Evolutionary conservation across 2,329 filamentous ascomycete species (phyloP).

Genomic region (Cytospora mali): DNA sequence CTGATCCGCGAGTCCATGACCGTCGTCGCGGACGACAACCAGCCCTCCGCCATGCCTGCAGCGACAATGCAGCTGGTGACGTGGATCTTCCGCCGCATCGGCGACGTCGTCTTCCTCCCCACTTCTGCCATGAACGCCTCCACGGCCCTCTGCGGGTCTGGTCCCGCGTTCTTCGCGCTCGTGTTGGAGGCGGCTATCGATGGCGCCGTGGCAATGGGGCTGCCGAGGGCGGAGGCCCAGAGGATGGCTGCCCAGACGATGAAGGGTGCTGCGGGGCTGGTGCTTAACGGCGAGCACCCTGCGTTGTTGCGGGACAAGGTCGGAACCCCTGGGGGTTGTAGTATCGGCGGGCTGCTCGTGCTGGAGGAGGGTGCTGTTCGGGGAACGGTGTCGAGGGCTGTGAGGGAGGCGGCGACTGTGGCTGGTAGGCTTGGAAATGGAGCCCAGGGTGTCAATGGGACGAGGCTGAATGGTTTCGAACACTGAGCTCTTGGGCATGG

Average conservation of each 20-base stretch:
- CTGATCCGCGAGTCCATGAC: conserved; percentile 82
- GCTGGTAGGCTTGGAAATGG: conserved; percentile 67
- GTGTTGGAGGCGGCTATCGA: conserved; percentile 76
- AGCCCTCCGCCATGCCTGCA: conserved; percentile 55
- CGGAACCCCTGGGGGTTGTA: conserved; percentile 77
- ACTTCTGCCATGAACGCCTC: conserved; percentile 70
- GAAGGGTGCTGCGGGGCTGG: conserved; percentile 70
- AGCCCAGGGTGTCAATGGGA: conserved; percentile 52
- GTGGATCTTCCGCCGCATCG: conserved; percentile 78
- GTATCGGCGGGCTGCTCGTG: conserved; percentile 72
- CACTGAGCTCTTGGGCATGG: conserved; percentile 10
- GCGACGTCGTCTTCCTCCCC: conserved; percentile 69
- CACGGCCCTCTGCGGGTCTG: conserved; percentile 74
- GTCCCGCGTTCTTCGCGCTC: conserved; percentile 75
- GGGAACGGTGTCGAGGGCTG: conserved; percentile 66
- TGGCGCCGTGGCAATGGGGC: conserved; percentile 76
- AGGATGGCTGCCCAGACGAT: conserved; percentile 80
- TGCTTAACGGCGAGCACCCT: conserved; percentile 73
- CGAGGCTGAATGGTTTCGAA: conserved; percentile 37
- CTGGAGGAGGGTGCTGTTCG: conserved; percentile 74
- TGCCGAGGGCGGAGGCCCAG: conserved; percentile 72
- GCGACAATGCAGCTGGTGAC: conserved; percentile 61
- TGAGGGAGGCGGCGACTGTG: conserved; percentile 71
- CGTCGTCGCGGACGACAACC: conserved; percentile 66
- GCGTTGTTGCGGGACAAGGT: conserved; percentile 75